Conservation (phyloP, 106 monocot species). For the Posidonia australis region DNA sequence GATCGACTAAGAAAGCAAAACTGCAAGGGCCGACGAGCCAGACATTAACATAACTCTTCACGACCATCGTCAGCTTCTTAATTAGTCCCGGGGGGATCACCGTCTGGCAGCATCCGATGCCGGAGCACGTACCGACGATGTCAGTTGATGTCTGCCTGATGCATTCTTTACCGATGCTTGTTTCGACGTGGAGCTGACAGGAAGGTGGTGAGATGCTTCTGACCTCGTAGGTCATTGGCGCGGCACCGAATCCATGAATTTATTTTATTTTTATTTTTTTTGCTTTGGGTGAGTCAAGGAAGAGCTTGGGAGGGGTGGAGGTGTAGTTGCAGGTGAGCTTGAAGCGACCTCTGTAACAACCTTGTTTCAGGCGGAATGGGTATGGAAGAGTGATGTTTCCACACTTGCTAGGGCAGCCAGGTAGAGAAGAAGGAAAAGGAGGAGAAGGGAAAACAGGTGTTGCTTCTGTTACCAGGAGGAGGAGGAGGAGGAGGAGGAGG, state of each 20-base stretch:
- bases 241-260: no score
- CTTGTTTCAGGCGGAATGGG: constrained; percentile 35
- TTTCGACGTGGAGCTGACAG: no score
- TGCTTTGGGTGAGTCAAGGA: constrained; percentile 15
- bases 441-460: no score
- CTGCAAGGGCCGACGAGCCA: constrained; percentile 21
- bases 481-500: no score
- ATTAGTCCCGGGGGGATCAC: constrained; percentile 3
- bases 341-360: constrained; percentile 31
- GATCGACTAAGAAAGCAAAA: constrained; percentile 15
- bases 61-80: background rate
- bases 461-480: no score
- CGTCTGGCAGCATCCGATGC: constrained; percentile 20
- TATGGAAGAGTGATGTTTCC: no score
- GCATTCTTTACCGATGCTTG: no score
- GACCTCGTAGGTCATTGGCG: background rate
- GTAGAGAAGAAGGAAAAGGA: no score
- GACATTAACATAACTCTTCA: no score
- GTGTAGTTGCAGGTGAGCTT: constrained; percentile 30
- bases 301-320: constrained; percentile 16
- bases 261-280: no score
- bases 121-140: constrained; percentile 18
- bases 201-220: constrained; percentile 8
- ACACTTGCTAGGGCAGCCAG: no score
- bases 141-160: no score